A percentile compares a stretch with the other conserved stretches of the same genome.
phyloP scores from a whole-genome alignment of 352 stramenopile species.

The Globisporangium uncinulatum region DNA sequence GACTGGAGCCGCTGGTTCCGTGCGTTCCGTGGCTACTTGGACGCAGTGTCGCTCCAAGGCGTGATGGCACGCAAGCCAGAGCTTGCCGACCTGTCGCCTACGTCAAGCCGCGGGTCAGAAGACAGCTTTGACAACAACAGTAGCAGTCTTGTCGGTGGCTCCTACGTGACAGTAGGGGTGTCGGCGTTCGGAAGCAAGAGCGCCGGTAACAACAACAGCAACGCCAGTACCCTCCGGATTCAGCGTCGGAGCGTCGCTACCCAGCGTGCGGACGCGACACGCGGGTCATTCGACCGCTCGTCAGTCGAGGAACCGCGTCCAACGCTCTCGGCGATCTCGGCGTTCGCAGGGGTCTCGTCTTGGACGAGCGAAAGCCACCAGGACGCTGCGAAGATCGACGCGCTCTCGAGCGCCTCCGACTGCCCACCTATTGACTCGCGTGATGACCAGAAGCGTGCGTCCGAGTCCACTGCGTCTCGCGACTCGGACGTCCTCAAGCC shows the following conservation, averaged over 20 bases:
- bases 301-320: not conserved
- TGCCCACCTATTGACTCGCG: constrained; percentile 1
- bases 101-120: not conserved
- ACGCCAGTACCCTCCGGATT: too few species aligned
- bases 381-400: not conserved
- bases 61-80: constrained; percentile 33
- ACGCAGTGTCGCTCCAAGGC: constrained; percentile 29
- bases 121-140: not conserved
- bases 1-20: constrained; percentile 48
- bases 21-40: constrained; percentile 38
- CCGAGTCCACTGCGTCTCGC: constrained; percentile 1
- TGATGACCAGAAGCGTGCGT: not conserved
- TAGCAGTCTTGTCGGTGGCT: not conserved
- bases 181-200: not conserved
- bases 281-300: constrained; percentile 3
- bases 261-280: not conserved
- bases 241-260: constrained; percentile 7
- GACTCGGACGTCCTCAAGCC: constrained; percentile 4
- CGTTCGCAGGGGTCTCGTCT: constrained; percentile 3
- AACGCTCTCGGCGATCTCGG: constrained; percentile 8
- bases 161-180: too few species aligned
- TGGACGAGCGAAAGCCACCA: constrained; percentile 1
- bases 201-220: not conserved
- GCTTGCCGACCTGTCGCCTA: constrained; percentile 19
- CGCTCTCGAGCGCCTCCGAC: not conserved